A percentile compares a stretch with the other conserved stretches of the same genome.
phyloP scores from a whole-genome alignment of 371 early-diverging fungal species.

The Mucor mucedo region DNA sequence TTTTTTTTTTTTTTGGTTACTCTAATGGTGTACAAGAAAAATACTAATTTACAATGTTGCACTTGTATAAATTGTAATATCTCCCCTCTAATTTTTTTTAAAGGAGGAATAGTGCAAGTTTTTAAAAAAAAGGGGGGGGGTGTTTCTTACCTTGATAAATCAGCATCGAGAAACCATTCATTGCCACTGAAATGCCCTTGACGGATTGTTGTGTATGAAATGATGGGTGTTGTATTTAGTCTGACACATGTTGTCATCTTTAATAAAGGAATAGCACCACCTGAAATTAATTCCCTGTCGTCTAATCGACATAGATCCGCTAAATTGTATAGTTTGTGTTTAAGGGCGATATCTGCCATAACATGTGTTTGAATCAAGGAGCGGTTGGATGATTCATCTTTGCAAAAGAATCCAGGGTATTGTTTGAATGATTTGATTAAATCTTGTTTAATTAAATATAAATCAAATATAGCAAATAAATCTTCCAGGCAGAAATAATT shows the following conservation, averaged over 20 bases:
- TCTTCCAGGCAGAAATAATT: conserved; percentile 27
- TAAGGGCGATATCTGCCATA: conserved; percentile 22
- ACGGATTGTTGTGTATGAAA: background rate
- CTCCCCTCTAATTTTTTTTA: conserved; percentile 9
- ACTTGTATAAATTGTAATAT: conserved; percentile 9
- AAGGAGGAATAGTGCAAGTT: background rate
- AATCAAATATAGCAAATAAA: conserved; percentile 19
- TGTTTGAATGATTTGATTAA: conserved; percentile 6
- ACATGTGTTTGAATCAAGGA: conserved; percentile 16
- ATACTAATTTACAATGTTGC: conserved; percentile 19
- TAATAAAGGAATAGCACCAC: conserved; percentile 21
- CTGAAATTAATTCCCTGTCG: conserved; percentile 13
- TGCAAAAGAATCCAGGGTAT: conserved; percentile 21
- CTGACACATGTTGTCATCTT: conserved; percentile 22
- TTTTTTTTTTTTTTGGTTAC: conserved; percentile 8
- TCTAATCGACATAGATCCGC: conserved; percentile 19
- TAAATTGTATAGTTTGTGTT: conserved; percentile 9
- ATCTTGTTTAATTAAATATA: conserved; percentile 12
- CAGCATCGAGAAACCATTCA: conserved; percentile 20
- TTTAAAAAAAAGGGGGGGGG: no score
- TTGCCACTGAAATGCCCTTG: conserved; percentile 17
- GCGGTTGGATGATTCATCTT: conserved; percentile 15
- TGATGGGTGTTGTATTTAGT: conserved; percentile 6
- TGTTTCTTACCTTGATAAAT: background rate
- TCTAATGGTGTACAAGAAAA: conserved; percentile 21